A percentile compares a stretch with the other conserved stretches of the same genome.
Conservation (phyloP, 176 grass and related monocot genomes). For the Avena sativa region DNA sequence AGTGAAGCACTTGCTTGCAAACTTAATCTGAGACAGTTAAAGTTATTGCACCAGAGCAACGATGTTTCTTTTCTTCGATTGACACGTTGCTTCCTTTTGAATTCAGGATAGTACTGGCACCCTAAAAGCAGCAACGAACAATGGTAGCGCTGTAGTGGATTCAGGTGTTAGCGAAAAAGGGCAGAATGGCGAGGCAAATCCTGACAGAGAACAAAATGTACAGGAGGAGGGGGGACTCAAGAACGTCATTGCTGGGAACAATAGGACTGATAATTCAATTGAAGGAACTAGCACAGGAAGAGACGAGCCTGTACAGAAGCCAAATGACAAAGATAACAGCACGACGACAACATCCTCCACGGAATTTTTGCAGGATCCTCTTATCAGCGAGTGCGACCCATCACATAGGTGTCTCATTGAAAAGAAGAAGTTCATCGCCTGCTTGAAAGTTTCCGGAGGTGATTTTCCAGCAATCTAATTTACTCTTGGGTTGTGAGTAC, state of each 20-base stretch:
- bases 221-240: neutral
- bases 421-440: conserved; percentile 74
- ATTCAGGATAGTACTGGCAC: conserved; percentile 43
- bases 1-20: too few relatives aligned
- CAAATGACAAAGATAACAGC: conserved; percentile 23
- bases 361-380: conserved; percentile 45
- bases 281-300: conserved; percentile 35
- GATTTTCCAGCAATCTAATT: conserved; percentile 10
- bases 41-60: too few relatives aligned
- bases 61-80: too few relatives aligned
- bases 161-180: conserved; percentile 31
- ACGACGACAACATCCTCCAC: conserved; percentile 31
- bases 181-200: conserved; percentile 24
- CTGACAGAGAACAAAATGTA: conserved; percentile 25
- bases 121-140: neutral
- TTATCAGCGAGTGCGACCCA: conserved; percentile 69
- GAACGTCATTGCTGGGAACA: conserved; percentile 33
- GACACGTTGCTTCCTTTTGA: neutral
- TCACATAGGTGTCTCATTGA: conserved; percentile 73
- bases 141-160: conserved; percentile 4
- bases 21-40: too few relatives aligned
- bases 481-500: neutral
- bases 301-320: conserved; percentile 37
- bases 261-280: conserved; percentile 45
- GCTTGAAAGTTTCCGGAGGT: conserved; percentile 94